Base-by-base conservation (phyloP, 2,329 filamentous ascomycete genomes). In the Magnaporthiopsis poae region DNA sequence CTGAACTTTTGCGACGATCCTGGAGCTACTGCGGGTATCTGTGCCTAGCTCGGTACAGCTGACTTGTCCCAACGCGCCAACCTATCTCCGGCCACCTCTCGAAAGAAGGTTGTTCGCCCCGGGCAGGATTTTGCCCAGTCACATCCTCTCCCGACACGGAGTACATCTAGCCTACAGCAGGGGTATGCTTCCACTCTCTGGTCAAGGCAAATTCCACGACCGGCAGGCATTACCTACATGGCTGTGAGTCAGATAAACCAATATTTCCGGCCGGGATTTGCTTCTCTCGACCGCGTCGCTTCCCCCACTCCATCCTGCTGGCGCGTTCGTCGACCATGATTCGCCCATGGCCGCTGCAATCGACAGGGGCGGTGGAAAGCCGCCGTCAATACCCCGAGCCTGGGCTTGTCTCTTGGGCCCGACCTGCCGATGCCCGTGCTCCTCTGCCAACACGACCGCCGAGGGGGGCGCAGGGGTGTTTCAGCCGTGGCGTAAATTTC, bases 401-500 rank as follows among this genome's bases (percentile, higher is more conserved):
- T 36, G 61, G 29, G 27, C 21, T 62, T 52, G 46, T n/a, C 64
- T 31, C 13, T 31, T 15, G 31, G 35, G 31, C 31, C 31, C 36
- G 21, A 56, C 21, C 29, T 61, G 27, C 35, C 35, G 52, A 61
- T 61, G 31, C 39, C 39, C 21, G 13, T 35, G 18, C 31, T 62
- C 39, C 39, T 27, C 33, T 18, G 60, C 31, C 27, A 61, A 61
- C 60, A 61, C 13, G 11, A 56, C 46, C 5, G 21, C 15, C 39
- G 39, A 46, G 21, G 46, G 46, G 12, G 4, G 21, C 18, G 3
- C 35, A 36, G 35, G n/a, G 46, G 46, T 5, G 69, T 71, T 74
- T 77, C 75, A 78, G 75, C 76, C 75, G 75, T 76, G 76, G 76
- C 76, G 75, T 72, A 69, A 21, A 39, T 62, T 72, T 71, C 69